Evolutionary conservation across 169 alveolate species (phyloP), one percentile per base, ranked within the genome.

Genomic region (Theileria equi): DNA sequence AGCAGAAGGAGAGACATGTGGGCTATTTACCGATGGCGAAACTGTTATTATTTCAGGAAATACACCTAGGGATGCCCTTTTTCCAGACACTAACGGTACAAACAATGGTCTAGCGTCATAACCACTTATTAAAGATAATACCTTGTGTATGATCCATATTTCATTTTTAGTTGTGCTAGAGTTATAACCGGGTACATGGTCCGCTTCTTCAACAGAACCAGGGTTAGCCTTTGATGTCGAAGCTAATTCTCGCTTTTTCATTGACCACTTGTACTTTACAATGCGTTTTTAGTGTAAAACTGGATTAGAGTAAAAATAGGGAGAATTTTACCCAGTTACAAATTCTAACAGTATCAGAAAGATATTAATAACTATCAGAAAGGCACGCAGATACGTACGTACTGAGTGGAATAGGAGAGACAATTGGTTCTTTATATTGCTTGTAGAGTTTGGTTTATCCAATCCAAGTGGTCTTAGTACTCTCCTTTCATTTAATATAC

Each of bases 381-480:
- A 61, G 48, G 60, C 76, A 11, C 86, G 70, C 43, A 77, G 45
- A 41, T 77, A 77, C 8, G 80, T 77, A 40, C 86, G 80, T 4
- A 77, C 86, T 35, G 81, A 61, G 44, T 55, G 68, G 49, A 77
- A 59, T 52, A 67, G 35, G 17, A 77, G 68, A n/a, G 86, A 77
- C 29, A 77, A 26, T 55, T 77, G 59, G 70, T 64, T 77, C 71
- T 66, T 66, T 5, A 77, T 16, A 5, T 76, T 34, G 25, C 47
- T 61, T 10, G 25, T 72, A 5, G 60, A 48, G 13, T 48, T 43
- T 2, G 86, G 86, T 49, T 65, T 67, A 60, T 77, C 86, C 36
- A 77, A 21, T 6, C 86, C 86, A 16, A 77, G 60, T 5, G 86
- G 86, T 57, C 71, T 57, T 48, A 77, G 61, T 16, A 77, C 86